Evolutionary conservation across 768 basidiomycete genomes (phyloP), one percentile per base, ranked within the genome.

Genomic region (Mycena capillaripes): DNA sequence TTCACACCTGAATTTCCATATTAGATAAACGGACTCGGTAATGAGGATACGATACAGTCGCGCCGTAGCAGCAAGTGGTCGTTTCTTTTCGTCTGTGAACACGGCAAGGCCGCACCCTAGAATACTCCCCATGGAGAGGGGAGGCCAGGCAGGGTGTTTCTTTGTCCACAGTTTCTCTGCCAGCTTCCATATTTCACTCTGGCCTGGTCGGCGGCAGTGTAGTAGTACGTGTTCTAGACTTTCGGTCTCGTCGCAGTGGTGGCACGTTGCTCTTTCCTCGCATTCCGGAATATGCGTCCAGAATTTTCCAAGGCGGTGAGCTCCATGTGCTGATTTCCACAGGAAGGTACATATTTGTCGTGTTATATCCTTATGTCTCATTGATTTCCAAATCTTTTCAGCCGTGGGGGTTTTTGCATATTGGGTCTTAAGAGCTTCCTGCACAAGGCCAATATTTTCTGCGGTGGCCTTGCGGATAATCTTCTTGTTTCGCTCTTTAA

Each of bases 171-270:
- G 30, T 8, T 19, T 7, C 21, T 69, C 48, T 0, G 64, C 70
- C 0, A 76, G 16, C 2, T 42, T 5, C 77, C 77, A 78, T 6
- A 77, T 52, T 21, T 27, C 17, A 16, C 34, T 21, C 48, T 57
- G 71, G 74, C 1, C 34, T 8, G 16, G 10, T 14, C 3, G 32
- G 17, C 30, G 42, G 40, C 76, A 77, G 12, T 66, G 23, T 0
- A 66, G 29, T 1, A 73, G 69, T 25, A 76, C 73, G 42, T 77
- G 76, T 38, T 71, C 52, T 44, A 76, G 44, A 17, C 27, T 25
- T 7, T 77, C 76, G 0, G 29, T n/a, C 16, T 27, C 63, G 0
- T 29, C 27, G 53, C 76, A 77, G 16, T 52, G 32, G 29, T 5
- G 19, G 52, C 76, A 77, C 2, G 1, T 14, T 4, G 56, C 64